A percentile compares a stretch with the other conserved stretches of the same genome.
phyloP scores from a whole-genome alignment of 2,329 filamentous ascomycete species.

The Penicillium sp. region DNA sequence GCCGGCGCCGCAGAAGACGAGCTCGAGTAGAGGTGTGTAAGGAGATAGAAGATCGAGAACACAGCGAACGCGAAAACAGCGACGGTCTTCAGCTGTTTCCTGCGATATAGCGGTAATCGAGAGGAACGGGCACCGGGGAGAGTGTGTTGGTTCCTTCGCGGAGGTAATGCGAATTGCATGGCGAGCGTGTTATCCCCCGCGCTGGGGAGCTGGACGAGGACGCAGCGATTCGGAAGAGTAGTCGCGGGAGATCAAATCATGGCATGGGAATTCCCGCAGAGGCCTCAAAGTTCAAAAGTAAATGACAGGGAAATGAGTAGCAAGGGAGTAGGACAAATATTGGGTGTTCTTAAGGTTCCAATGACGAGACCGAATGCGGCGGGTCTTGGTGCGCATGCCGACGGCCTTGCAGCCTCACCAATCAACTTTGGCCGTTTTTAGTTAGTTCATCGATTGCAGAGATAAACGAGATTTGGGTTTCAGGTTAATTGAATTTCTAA shows the following conservation, averaged over 20 bases:
- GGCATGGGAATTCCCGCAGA: neutral
- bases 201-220: constrained; percentile 5
- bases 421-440: constrained; percentile 5
- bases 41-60: constrained; percentile 61
- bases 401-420: neutral
- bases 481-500: neutral
- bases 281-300: no score
- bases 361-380: constrained; percentile 10
- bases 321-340: neutral
- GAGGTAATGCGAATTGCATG: constrained; percentile 90
- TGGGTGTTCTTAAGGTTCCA: neutral
- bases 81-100: constrained; percentile 62
- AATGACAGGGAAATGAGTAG: neutral
- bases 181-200: constrained; percentile 17
- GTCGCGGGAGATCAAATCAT: neutral
- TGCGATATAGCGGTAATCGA: constrained; percentile 48
- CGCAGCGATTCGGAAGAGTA: neutral
- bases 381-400: neutral
- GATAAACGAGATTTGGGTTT: neutral
- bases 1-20: constrained; percentile 28
- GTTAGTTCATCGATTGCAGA: neutral
- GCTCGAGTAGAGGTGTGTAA: constrained; percentile 47
- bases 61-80: constrained; percentile 56
- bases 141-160: constrained; percentile 77
- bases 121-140: constrained; percentile 63